Conservation (phyloP, 768 basidiomycete species). For the Termitomyces sp. region DNA sequence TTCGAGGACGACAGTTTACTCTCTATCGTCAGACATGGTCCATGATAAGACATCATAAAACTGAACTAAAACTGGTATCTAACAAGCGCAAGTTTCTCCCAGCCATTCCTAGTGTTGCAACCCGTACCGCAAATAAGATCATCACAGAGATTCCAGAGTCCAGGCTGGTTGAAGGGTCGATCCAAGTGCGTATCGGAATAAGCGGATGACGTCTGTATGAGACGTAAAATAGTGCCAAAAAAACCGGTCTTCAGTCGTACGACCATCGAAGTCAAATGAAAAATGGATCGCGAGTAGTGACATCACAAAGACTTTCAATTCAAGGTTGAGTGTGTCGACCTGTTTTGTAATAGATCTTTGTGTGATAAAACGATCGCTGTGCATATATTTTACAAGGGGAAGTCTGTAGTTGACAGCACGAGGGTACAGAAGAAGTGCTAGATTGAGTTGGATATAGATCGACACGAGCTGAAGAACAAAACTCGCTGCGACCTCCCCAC, state of each 20-base stretch:
- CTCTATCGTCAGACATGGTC: too few relatives aligned
- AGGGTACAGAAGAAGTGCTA: neutral
- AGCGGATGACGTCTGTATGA: neutral
- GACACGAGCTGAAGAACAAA: neutral
- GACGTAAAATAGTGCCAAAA: neutral
- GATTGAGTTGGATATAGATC: neutral
- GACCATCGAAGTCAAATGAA: neutral
- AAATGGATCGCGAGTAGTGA: neutral
- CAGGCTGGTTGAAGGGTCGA: neutral
- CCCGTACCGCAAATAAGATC: neutral
- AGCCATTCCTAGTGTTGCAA: too few relatives aligned
- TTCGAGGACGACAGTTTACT: too few relatives aligned
- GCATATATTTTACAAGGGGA: neutral
- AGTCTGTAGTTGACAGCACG: neutral
- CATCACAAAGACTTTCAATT: neutral
- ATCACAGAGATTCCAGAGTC: neutral
- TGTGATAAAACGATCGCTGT: neutral
- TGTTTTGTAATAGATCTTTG: neutral
- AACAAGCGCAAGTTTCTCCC: too few relatives aligned
- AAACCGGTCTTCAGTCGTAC: neutral
- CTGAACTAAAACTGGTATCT: too few relatives aligned
- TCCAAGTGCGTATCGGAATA: neutral
- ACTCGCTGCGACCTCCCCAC: neutral
- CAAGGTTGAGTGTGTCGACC: neutral
- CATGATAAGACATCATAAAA: neutral